Percentiles rank a stretch among this genome's conserved stretches.
Conservation (phyloP, 805 yeast species). For the Lipomyces chichibuensis region DNA sequence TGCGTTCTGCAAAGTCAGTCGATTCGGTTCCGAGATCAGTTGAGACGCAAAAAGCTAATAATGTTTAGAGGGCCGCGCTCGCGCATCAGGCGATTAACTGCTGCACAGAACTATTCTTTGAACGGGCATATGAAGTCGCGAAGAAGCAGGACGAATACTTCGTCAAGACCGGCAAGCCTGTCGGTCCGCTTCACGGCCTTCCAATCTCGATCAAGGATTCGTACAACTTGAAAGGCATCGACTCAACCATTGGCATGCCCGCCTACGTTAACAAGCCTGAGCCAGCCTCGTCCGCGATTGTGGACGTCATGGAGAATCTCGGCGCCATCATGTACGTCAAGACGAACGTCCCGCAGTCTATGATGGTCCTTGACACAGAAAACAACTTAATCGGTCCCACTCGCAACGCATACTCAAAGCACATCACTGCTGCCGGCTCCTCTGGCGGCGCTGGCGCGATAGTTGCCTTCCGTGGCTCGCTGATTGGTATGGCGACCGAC, state of each 20-base stretch:
- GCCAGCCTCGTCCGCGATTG: conserved; percentile 48
- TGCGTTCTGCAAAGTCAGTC: conserved; percentile 50
- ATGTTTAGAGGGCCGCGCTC: conserved; percentile 30
- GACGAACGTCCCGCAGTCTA: conserved; percentile 54
- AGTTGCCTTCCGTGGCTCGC: conserved; percentile 51
- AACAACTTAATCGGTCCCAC: conserved; percentile 54
- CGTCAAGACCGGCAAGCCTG: conserved; percentile 50
- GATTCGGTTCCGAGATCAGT: not conserved
- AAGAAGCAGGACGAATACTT: conserved; percentile 56
- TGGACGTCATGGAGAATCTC: conserved; percentile 44
- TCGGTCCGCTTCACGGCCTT: conserved; percentile 68
- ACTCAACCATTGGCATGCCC: conserved; percentile 54
- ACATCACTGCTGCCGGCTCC: conserved; percentile 56
- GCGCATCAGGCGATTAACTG: conserved; percentile 39
- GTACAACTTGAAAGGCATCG: conserved; percentile 51
- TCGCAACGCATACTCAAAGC: conserved; percentile 51
- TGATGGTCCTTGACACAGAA: conserved; percentile 55
- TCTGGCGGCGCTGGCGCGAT: conserved; percentile 61
- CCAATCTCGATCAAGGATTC: conserved; percentile 54
- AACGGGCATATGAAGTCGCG: conserved; percentile 61
- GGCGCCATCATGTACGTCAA: conserved; percentile 58
- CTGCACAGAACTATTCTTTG: conserved; percentile 49
- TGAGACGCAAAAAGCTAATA: not conserved
- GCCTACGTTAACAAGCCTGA: conserved; percentile 46
- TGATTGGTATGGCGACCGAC: conserved; percentile 56